Conservation (phyloP, 106 monocot genomes). For the Allium fistulosum region DNA sequence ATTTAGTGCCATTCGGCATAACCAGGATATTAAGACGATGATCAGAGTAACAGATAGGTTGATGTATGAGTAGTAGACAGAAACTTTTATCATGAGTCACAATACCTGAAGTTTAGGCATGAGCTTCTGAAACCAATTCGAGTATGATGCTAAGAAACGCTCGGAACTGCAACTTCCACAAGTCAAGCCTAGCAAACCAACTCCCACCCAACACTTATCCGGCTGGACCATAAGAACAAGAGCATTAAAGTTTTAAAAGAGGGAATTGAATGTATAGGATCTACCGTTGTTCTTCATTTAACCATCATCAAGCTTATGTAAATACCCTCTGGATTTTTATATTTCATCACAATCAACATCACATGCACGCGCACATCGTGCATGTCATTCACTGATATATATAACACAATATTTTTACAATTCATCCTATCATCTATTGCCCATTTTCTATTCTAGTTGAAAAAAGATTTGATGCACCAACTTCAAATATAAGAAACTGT, state of each 20-base stretch:
- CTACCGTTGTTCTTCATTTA: neutral
- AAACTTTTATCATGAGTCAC: neutral
- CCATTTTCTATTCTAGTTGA: neutral
- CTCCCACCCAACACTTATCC: slow-evolving; percentile 75
- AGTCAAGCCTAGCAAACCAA: slow-evolving; percentile 72
- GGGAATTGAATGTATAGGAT: neutral
- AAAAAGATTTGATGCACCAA: neutral
- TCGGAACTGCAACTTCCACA: slow-evolving; percentile 51
- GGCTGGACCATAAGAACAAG: slow-evolving; percentile 33
- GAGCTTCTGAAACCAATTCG: slow-evolving; percentile 72
- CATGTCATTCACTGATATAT: neutral
- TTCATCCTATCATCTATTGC: no score
- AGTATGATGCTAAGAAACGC: slow-evolving; percentile 58
- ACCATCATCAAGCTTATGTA: neutral
- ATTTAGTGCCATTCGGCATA: no score
- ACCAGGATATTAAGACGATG: no score
- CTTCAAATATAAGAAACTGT: neutral
- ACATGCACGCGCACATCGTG: neutral
- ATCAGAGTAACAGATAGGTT: neutral
- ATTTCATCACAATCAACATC: neutral
- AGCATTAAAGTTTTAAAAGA: neutral
- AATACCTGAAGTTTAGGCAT: slow-evolving; percentile 60
- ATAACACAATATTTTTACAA: no score
- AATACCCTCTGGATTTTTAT: neutral
- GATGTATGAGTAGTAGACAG: neutral